Percentiles rank a stretch among this genome's conserved stretches.
phyloP scores from a whole-genome alignment of 306 rosid genomes.

The Abrus precatorius region DNA sequence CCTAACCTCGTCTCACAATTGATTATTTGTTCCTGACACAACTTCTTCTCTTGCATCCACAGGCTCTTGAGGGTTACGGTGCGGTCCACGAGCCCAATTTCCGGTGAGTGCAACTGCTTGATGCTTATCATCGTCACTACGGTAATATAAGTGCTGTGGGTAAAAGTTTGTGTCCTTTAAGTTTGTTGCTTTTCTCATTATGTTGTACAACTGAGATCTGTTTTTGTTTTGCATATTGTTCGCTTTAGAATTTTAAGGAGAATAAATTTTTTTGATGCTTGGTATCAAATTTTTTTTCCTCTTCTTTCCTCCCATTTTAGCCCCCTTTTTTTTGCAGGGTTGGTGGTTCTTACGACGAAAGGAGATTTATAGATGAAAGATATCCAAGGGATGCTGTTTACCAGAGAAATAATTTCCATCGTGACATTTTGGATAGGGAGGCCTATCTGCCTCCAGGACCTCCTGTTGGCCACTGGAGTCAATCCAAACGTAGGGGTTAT shows the following conservation, averaged over 20 bases:
- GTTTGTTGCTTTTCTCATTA: background rate
- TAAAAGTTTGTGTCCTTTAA: background rate
- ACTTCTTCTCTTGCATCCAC: slow-evolving; percentile 99
- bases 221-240: slow-evolving; percentile 32
- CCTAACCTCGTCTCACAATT: slow-evolving; percentile 89
- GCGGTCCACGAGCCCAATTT: slow-evolving; percentile 87
- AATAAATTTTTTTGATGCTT: slow-evolving; percentile 33
- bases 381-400: slow-evolving; percentile 75
- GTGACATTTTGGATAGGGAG: slow-evolving; percentile 79
- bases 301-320: slow-evolving; percentile 66
- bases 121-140: slow-evolving; percentile 51
- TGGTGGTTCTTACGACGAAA: slow-evolving; percentile 82
- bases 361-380: slow-evolving; percentile 87
- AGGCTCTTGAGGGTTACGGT: slow-evolving; percentile 99
- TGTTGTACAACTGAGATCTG: slow-evolving; percentile 1
- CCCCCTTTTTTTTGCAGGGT: slow-evolving; percentile 67
- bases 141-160: slow-evolving; percentile 47
- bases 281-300: slow-evolving; percentile 42
- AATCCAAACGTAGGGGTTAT: slow-evolving; percentile 83
- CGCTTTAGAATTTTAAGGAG: slow-evolving; percentile 25
- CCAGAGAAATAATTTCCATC: slow-evolving; percentile 78
- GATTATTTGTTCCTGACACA: slow-evolving; percentile 97
- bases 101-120: slow-evolving; percentile 81
- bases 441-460: slow-evolving; percentile 76
- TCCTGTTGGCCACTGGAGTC: slow-evolving; percentile 79